These are phyloP conservation scores for Conoideocrella luteorostrata DNA, from an alignment of 2,329 filamentous ascomycete genomes.

Conservation along the genomic window DNA sequence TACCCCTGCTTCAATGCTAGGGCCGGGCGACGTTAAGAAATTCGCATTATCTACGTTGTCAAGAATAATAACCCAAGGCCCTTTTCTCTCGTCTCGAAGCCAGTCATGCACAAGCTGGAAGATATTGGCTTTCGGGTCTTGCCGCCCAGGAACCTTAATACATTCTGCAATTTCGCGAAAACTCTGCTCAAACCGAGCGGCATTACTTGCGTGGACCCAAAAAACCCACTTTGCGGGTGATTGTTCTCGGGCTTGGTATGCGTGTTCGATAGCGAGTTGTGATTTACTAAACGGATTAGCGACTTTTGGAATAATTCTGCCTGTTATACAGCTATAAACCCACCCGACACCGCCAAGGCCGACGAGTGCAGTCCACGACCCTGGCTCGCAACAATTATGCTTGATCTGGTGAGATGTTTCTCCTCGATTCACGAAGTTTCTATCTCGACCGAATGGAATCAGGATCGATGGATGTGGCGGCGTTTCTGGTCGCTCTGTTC, in stretches of 20 bases:
- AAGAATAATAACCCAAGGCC: slow-evolving; percentile 29
- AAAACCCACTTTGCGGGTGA: no score
- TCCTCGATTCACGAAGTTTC: no score
- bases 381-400: slow-evolving; percentile 24
- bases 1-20: background rate
- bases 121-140: slow-evolving; percentile 16
- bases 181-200: no score
- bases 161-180: background rate
- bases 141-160: background rate
- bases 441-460: slow-evolving; percentile 20
- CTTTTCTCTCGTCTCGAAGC: slow-evolving; percentile 20
- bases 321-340: no score
- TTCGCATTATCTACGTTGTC: slow-evolving; percentile 29
- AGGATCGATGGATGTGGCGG: slow-evolving; percentile 21
- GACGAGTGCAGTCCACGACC: no score
- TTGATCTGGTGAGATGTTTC: slow-evolving; percentile 18
- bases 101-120: slow-evolving; percentile 20
- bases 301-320: slow-evolving; percentile 11
- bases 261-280: no score
- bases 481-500: slow-evolving; percentile 11
- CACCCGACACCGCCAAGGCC: no score
- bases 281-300: slow-evolving; percentile 13
- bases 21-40: slow-evolving; percentile 12
- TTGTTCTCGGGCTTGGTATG: no score
- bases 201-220: no score